phyloP scores from a whole-genome alignment of 148 eudicot species.

The Polygonum maritimum region DNA sequence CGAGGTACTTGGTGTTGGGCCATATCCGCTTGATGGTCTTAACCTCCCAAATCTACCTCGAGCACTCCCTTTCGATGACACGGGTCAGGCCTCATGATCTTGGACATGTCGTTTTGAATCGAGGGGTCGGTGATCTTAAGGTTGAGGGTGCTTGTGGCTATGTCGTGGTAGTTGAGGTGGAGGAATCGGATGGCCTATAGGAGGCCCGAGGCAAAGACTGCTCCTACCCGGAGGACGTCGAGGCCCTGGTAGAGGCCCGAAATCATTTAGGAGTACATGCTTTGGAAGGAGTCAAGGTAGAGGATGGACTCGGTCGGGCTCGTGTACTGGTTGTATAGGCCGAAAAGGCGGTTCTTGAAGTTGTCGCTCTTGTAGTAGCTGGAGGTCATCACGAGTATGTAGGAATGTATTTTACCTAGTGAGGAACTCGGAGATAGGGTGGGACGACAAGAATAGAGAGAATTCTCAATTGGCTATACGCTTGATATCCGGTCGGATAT shows the following conservation, averaged over 20 bases:
- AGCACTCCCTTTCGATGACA: conserved; percentile 33
- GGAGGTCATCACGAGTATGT: no score
- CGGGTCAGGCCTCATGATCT: conserved; percentile 42
- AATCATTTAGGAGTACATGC: conserved; percentile 84
- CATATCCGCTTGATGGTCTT: conserved; percentile 57
- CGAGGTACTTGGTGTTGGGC: conserved; percentile 76
- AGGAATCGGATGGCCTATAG: conserved; percentile 73
- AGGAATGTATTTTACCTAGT: conserved; percentile 22
- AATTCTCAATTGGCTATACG: conserved; percentile 64
- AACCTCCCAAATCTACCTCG: conserved; percentile 58
- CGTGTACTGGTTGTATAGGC: no score
- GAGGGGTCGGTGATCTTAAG: conserved; percentile 36
- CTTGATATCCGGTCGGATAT: conserved; percentile 37
- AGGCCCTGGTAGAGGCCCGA: conserved; percentile 56
- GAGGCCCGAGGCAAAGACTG: conserved; percentile 79
- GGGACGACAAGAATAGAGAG: conserved; percentile 43
- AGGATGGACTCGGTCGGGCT: conserved; percentile 65
- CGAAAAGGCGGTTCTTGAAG: no score
- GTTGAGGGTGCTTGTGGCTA: conserved; percentile 33
- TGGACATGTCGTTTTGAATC: conserved; percentile 28
- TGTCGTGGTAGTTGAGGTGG: conserved; percentile 40
- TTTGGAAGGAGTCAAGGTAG: conserved; percentile 60
- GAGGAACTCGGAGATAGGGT: conserved; percentile 56
- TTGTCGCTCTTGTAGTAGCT: no score
- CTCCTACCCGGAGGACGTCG: conserved; percentile 56